Base-by-base conservation (phyloP, 768 basidiomycete species). In the Pleurotus tuber-regium region DNA sequence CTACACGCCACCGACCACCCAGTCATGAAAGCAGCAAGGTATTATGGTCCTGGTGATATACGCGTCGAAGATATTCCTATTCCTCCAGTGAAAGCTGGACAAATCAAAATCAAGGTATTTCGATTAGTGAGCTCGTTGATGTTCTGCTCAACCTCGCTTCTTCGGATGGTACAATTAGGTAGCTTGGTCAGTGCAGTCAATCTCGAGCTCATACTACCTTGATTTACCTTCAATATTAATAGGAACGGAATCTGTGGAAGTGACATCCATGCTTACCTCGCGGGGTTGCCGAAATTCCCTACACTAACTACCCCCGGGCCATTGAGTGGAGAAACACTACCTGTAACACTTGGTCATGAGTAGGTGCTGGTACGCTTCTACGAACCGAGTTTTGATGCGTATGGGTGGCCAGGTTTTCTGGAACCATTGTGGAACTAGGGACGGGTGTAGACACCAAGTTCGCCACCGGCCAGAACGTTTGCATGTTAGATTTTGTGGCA, bases 61-160 rank as follows among this genome's bases (percentile, higher is more conserved):
- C 67, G 71, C 10, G 63, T 80, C 39, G 77, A 78, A 39, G 59
- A 73, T 18, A 68, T 76, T 12, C 62, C 67, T 3, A 69, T 74
- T 44, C 73, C 74, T 25, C 50, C 55, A 21, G 55, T 64, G 9
- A 63, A 66, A 9, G 61, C 58, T 10, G 70, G 68, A 18, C 67
- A 76, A 47, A 64, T 78, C 3, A 78, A 78, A 57, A 63, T 77
- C 51, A 77, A 75, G 60, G 76, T 74, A 50, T 42, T 40, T n/a
- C n/a, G n/a, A n/a, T n/a, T 41, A 38, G 9, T 41, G 28, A 16
- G 23, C 50, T 42, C 42, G 25, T 1, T 24, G 33, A 51, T 51
- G n/a, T 53, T 50, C 39, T 52, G 51, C 16, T 38, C 18, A 26
- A n/a, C n/a, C n/a, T n/a, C n/a, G n/a, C n/a, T n/a, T n/a, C n/a